phyloP scores from a whole-genome alignment of 2,329 filamentous ascomycete genomes.

The Leptographium radiaticola region DNA sequence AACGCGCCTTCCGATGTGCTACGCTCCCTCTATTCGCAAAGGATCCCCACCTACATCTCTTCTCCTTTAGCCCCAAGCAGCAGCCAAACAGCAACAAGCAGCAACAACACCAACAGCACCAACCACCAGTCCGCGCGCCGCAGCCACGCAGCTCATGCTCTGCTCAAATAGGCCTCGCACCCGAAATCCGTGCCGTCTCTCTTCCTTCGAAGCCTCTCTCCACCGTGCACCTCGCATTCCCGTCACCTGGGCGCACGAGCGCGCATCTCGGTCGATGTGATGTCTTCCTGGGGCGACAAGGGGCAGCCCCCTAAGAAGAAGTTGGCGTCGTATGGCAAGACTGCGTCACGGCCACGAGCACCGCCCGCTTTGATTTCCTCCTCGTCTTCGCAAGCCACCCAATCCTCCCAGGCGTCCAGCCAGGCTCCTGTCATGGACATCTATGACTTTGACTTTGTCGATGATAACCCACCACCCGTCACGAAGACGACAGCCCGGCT shows the following conservation, averaged over 20 bases:
- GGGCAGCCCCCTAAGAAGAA: constrained; percentile 17
- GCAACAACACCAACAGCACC: background rate
- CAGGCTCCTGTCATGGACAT: constrained; percentile 8
- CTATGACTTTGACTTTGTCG: constrained; percentile 12
- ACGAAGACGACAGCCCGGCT: constrained; percentile 1
- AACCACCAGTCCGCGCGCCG: background rate
- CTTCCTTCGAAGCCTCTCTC: background rate
- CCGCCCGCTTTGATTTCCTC: constrained; percentile 1
- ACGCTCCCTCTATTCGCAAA: background rate
- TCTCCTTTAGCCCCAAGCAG: background rate
- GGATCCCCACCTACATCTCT: background rate
- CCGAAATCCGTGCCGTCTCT: background rate
- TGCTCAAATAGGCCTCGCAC: background rate
- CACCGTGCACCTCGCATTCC: background rate
- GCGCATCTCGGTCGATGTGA: constrained; percentile 7
- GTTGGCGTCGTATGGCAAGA: constrained; percentile 18
- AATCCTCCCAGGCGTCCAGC: background rate
- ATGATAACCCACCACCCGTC: constrained; percentile 5
- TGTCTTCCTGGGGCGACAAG: constrained; percentile 12
- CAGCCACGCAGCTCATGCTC: background rate
- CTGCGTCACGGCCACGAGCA: constrained; percentile 11
- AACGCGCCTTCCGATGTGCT: background rate
- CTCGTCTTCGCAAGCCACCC: background rate
- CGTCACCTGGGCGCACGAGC: background rate
- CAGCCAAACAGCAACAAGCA: background rate